These are phyloP conservation scores for Scopulariopsis brevicaulis DNA, from an alignment of 2,329 filamentous ascomycete species.

Conservation along the genomic window DNA sequence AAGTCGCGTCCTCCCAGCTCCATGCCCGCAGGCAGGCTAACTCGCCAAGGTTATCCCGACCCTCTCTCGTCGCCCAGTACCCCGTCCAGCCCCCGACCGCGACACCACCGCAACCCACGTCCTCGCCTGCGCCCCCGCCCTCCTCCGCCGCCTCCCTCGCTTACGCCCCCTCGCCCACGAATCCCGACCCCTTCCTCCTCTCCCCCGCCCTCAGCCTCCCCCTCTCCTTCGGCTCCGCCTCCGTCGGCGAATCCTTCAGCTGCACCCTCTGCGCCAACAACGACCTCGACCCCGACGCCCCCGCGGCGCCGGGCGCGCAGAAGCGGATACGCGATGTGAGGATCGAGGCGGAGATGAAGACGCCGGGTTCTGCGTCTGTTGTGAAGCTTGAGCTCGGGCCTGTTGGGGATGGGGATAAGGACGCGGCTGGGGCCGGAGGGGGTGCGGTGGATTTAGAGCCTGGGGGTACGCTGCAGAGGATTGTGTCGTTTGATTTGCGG, in stretches of 20 bases:
- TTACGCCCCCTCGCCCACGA: constrained; percentile 36
- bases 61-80: constrained; percentile 62
- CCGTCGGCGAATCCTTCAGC: constrained; percentile 89
- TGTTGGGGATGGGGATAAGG: constrained; percentile 6
- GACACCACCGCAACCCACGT: constrained; percentile 29
- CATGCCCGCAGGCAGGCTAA: background rate
- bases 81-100: constrained; percentile 19
- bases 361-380: constrained; percentile 44
- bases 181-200: constrained; percentile 37
- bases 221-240: constrained; percentile 83
- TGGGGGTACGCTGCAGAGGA: constrained; percentile 64
- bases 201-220: constrained; percentile 69
- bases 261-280: constrained; percentile 97
- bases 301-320: constrained; percentile 8
- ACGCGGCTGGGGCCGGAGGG: constrained; percentile 13
- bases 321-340: constrained; percentile 62
- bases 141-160: constrained; percentile 59
- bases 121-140: constrained; percentile 19
- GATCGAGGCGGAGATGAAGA: constrained; percentile 92
- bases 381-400: constrained; percentile 54
- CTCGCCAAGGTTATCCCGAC: constrained; percentile 61
- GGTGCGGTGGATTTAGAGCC: constrained; percentile 46
- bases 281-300: constrained; percentile 32
- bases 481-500: constrained; percentile 78
- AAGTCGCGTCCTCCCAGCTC: constrained; percentile 10